Base-by-base conservation (phyloP, 2,329 filamentous ascomycete genomes). In the Pseudocercospora fijiensis region DNA sequence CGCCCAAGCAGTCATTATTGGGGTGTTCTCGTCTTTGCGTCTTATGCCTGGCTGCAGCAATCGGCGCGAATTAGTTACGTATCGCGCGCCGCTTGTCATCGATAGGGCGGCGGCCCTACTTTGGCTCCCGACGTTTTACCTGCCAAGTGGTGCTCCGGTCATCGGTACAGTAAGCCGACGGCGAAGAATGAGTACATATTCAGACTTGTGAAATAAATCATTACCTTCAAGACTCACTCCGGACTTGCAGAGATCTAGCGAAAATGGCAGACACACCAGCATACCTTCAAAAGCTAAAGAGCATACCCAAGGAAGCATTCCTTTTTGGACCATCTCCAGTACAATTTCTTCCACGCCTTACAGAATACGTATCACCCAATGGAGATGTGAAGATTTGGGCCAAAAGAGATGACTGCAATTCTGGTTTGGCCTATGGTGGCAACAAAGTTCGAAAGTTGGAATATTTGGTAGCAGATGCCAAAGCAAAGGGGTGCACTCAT, bases 291-390 rank as follows among this genome's bases (percentile, higher is more conserved):
- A 70, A 67, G 56, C 66, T 73, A 3, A 57, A 57, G 13, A 68
- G 63, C 72, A 90, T 90, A 70, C 86, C 87, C 11, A 82, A 85
- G 64, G 78, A 85, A 69, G 75, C 79, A 9, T 83, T 90, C 69
- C 84, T 89, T 65, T 88, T 90, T 60, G 86, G 86, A 0, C 85
- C 87, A 16, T 90, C 88, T 0, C 88, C 88, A 28, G 88, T 91
- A 71, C 87, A 91, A 73, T 76, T 81, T 58, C 83, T 91, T 37
- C 85, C 86, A 60, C 83, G 87, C 66, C 89, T 90, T 72, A 86
- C 86, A 30, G 75, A 81, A 59, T 85, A 84, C 24, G 82, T 90
- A 4, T 67, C 63, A 2, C 64, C 69, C 7, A 83, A 84, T 56
- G 82, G 83, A 28, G 83, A 82, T 69, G 85, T 89, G 45, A 80